phyloP scores from a whole-genome alignment of 495 filamentous ascomycete species.

The Neurospora sp. region DNA sequence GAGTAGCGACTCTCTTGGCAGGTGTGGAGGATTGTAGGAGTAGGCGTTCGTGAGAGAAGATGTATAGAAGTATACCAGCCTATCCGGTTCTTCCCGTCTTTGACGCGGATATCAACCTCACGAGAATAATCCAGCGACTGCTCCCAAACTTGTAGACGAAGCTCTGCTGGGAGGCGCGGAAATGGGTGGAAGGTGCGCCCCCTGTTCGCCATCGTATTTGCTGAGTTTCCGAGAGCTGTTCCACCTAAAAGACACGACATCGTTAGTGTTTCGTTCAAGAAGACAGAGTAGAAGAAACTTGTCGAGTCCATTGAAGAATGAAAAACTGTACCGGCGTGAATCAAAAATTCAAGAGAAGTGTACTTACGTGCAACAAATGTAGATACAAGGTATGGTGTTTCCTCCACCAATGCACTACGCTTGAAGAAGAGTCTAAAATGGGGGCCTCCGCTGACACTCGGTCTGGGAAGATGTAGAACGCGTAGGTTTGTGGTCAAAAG shows the following conservation, averaged over 20 bases:
- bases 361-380: background rate
- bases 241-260: background rate
- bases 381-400: background rate
- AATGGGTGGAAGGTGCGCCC: background rate
- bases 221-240: background rate
- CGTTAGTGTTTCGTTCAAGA: background rate
- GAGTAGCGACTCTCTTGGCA: background rate
- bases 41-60: background rate
- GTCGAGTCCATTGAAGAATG: too few relatives aligned
- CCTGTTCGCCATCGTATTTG: background rate
- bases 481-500: too few relatives aligned
- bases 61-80: background rate
- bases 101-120: background rate
- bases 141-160: background rate
- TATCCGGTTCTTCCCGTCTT: fast-evolving
- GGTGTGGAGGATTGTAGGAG: background rate
- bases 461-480: background rate
- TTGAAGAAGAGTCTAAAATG: background rate
- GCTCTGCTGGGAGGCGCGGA: background rate
- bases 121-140: background rate
- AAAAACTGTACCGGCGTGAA: too few relatives aligned
- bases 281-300: background rate
- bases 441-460: background rate
- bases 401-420: background rate
- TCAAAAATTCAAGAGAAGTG: background rate